Evolutionary conservation across 2,329 filamentous ascomycete species (phyloP).

Genomic region (Pyricularia grisea): DNA sequence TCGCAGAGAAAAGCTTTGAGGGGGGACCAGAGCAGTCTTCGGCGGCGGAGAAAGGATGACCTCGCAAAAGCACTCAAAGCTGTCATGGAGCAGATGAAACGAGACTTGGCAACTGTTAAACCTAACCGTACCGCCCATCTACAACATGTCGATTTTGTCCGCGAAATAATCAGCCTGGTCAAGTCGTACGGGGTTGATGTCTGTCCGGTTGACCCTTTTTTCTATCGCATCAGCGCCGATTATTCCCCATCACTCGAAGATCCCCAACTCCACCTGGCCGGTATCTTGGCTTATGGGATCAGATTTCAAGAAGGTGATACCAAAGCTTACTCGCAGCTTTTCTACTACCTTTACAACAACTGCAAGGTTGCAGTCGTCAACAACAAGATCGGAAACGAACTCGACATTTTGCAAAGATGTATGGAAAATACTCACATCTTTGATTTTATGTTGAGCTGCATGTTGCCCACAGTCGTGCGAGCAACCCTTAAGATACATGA

Average conservation of each 20-base stretch:
- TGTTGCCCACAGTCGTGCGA: constrained; percentile 43
- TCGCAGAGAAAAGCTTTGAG: constrained; percentile 41
- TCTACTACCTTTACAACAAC: constrained; percentile 48
- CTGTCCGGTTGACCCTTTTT: constrained; percentile 44
- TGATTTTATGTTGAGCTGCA: constrained; percentile 38
- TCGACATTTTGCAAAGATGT: constrained; percentile 34
- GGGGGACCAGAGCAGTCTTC: constrained; percentile 22
- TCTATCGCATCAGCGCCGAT: constrained; percentile 44
- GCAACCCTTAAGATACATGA: constrained; percentile 23
- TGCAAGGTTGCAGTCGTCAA: constrained; percentile 45
- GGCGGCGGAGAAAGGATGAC: constrained; percentile 28
- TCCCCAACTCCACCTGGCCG: constrained; percentile 45
- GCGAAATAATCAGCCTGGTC: constrained; percentile 41
- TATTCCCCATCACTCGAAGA: constrained; percentile 47
- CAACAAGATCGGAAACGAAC: constrained; percentile 36
- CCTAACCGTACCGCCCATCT: constrained; percentile 28
- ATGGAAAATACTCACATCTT: constrained; percentile 35
- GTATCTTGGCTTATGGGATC: constrained; percentile 45
- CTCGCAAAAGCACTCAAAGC: constrained; percentile 32
- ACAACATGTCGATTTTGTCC: constrained; percentile 40
- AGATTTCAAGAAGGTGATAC: constrained; percentile 42
- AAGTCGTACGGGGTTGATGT: constrained; percentile 44
- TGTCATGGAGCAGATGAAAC: constrained; percentile 45
- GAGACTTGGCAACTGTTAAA: constrained; percentile 32
- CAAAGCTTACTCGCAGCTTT: constrained; percentile 37